A percentile compares a stretch with the other conserved stretches of the same genome.
Conservation (phyloP, 2,329 filamentous ascomycete species). For the Polytolypa hystricis region DNA sequence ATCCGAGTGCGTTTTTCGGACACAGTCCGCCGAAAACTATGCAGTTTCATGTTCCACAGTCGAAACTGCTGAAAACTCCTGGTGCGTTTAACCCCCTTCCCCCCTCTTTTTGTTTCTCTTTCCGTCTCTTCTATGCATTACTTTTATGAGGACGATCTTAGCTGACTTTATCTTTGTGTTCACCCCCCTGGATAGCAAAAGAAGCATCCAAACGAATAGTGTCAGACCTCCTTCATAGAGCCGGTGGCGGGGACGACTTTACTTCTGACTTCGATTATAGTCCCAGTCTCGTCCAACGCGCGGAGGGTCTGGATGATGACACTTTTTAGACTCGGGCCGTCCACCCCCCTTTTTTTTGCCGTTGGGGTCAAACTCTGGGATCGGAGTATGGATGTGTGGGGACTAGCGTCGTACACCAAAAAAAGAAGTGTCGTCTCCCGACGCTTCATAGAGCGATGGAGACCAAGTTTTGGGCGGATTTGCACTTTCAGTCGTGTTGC, state of each 20-base stretch:
- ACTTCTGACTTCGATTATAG: conserved; percentile 29
- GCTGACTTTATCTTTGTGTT: neutral
- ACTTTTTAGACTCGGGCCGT: no score
- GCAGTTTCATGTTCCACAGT: conserved; percentile 42
- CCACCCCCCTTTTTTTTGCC: no score
- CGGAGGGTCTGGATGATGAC: conserved; percentile 34
- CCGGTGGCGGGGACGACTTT: conserved; percentile 22
- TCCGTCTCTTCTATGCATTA: neutral
- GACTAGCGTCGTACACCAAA: no score
- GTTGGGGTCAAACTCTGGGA: no score
- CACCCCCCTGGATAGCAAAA: conserved; percentile 33
- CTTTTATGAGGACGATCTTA: neutral
- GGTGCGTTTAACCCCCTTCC: no score
- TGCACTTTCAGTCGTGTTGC: no score
- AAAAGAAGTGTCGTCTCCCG: no score
- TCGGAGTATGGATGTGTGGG: no score
- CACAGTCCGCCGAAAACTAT: conserved; percentile 78
- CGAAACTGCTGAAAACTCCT: conserved; percentile 38
- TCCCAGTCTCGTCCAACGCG: conserved; percentile 35
- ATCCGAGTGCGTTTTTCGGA: conserved; percentile 49
- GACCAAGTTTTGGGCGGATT: no score
- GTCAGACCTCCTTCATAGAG: conserved; percentile 36
- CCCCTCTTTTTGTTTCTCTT: neutral
- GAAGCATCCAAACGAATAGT: conserved; percentile 41
- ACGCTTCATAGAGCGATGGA: no score